Conservation (phyloP, 2,329 filamentous ascomycete genomes). For the Alternaria consortialis region DNA sequence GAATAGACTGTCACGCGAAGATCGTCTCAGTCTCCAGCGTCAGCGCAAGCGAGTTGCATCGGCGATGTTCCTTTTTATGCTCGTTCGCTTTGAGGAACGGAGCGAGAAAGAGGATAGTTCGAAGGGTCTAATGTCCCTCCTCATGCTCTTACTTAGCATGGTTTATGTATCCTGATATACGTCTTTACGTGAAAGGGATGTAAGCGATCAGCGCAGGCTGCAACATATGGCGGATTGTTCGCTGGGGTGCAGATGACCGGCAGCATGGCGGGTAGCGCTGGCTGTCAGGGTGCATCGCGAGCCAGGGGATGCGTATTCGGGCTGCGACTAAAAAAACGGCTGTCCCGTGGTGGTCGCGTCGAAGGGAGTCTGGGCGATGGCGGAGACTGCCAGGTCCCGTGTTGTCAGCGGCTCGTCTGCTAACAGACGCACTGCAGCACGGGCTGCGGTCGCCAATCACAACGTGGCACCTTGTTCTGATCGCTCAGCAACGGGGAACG, state of each 20-base stretch:
- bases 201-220: constrained; percentile 40
- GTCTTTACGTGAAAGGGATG: constrained; percentile 21
- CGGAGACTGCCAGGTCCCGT: constrained; percentile 37
- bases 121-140: constrained; percentile 30
- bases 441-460: constrained; percentile 44
- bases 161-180: constrained; percentile 38
- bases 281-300: constrained; percentile 27
- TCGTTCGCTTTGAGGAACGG: constrained; percentile 6
- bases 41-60: constrained; percentile 41
- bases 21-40: constrained; percentile 21
- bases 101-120: neutral
- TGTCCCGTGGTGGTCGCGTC: constrained; percentile 27
- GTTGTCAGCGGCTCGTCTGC: constrained; percentile 36
- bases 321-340: constrained; percentile 21
- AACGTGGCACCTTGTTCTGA: constrained; percentile 32
- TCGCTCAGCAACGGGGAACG: constrained; percentile 38
- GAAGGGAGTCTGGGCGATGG: constrained; percentile 27
- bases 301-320: constrained; percentile 27
- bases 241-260: constrained; percentile 43
- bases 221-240: constrained; percentile 32
- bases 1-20: constrained; percentile 38
- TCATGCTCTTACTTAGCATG: constrained; percentile 30
- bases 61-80: constrained; percentile 25
- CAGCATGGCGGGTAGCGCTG: constrained; percentile 40
- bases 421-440: constrained; percentile 34